Conservation (phyloP, 192 early-diverging fungal genomes). For the Dissophora ornata region DNA sequence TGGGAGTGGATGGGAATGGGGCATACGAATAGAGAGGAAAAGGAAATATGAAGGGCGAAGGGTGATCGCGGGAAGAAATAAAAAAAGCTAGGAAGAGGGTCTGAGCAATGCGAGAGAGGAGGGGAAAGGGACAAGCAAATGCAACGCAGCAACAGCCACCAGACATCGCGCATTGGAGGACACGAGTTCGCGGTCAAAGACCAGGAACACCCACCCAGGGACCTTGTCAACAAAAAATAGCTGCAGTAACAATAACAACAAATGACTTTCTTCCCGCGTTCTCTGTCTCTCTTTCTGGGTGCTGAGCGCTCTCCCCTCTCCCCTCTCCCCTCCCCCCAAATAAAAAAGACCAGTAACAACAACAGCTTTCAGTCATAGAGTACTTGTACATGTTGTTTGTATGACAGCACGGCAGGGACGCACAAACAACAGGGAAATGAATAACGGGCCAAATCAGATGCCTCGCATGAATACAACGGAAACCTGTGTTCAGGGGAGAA, state of each 20-base stretch:
- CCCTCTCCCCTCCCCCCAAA: neutral
- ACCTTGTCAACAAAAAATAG: too few species aligned
- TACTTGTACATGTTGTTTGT: neutral
- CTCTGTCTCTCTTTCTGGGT: neutral
- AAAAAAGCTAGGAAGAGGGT: neutral
- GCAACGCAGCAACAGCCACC: conserved; percentile 12
- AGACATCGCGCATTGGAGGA: conserved; percentile 8
- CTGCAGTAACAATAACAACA: neutral
- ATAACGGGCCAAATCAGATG: conserved; percentile 18
- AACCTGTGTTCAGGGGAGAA: conserved; percentile 2
- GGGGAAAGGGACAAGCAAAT: neutral
- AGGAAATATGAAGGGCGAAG: neutral
- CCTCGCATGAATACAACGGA: conserved; percentile 19
- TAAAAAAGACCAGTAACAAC: neutral
- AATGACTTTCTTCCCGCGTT: conserved; percentile 4
- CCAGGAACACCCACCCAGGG: neutral
- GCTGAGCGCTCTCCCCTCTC: too few species aligned
- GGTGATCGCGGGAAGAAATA: conserved; percentile 3
- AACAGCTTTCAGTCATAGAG: too few species aligned
- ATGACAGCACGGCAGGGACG: neutral
- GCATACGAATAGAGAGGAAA: neutral
- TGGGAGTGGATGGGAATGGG: conserved; percentile 7
- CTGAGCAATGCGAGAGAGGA: neutral
- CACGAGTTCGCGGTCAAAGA: neutral
- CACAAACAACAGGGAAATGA: conserved; percentile 13